Base-by-base conservation (phyloP, 2,329 filamentous ascomycete genomes). In the Colletotrichum shisoi region DNA sequence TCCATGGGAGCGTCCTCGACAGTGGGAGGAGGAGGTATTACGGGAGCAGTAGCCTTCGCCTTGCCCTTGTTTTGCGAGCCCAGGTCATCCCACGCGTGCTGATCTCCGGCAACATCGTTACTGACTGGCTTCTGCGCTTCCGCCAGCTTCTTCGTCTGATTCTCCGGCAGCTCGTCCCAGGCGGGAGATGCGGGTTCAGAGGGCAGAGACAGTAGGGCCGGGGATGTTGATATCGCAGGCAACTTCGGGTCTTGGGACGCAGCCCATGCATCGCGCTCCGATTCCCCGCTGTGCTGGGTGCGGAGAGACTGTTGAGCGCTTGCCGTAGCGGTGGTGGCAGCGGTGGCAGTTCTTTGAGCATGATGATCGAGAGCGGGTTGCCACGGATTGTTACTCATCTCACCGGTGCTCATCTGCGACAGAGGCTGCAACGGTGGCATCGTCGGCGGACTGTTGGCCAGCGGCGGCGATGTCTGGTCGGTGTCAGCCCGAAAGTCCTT, bases 41-140 rank as follows among this genome's bases (percentile, higher is more conserved):
- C 49, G 13, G 61, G 40, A 6, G 71, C 69, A 3, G 73, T 70
- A 1, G 76, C 76, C 27, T 76, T 79, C 3, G 72, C 76, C 62
- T 84, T 85, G 1, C 77, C 81, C 66, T 83, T 84, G 27, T 77
- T 76, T 5, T 73, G 60, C 0, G 73, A 71, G 6, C 76, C 77
- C 13, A 82, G 60, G 44, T 85, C 84, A 59, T 85, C 82, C 85
- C 84, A 86, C 0, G 80, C 81, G 67, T 84, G 76, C 2, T 78
- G 76, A 44, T 84, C 82, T 5, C 79, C 78, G 4, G 78, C 70
- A 2, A 79, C 72, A 49, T 81, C 78, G 24, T 75, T 70, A 51
- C 72, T 69, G 65, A 76, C 72, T 2, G 70, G 68, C 24, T 71
- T 61, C 2, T 74, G 68, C 15, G 71, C 53, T 12, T 73, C 59